Evolutionary conservation across 352 stramenopile species (phyloP).

Genomic region (Peronospora farinosa): DNA sequence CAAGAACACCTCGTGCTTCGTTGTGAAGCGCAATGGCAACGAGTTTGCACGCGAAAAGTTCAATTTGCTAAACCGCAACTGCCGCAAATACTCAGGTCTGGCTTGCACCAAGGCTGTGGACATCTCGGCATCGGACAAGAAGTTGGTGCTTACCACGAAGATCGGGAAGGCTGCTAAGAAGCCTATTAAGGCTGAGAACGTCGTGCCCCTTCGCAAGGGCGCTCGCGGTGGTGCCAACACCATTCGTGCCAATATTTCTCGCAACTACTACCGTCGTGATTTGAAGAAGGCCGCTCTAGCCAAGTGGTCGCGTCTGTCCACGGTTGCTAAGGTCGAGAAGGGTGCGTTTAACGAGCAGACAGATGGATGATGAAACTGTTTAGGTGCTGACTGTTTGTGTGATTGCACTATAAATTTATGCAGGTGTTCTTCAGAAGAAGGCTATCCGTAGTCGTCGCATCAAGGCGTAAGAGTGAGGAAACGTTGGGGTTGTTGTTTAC

Average conservation of each 20-base stretch:
- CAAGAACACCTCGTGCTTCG: conserved; percentile 94
- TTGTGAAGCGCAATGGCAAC: conserved; percentile 89
- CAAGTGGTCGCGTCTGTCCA: conserved; percentile 82
- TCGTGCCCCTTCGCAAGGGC: conserved; percentile 77
- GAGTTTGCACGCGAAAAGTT: conserved; percentile 92
- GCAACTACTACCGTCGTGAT: conserved; percentile 84
- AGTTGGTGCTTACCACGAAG: conserved; percentile 81
- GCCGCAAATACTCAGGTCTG: conserved; percentile 95
- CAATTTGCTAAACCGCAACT: conserved; percentile 94
- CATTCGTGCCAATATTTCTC: conserved; percentile 85
- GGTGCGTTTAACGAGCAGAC: conserved; percentile 28
- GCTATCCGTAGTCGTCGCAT: conserved; percentile 74
- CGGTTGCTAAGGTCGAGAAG: conserved; percentile 86
- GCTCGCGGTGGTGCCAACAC: conserved; percentile 76
- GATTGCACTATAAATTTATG: background rate
- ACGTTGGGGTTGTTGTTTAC: conserved; percentile 12
- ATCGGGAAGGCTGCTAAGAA: conserved; percentile 66
- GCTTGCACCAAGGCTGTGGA: conserved; percentile 91
- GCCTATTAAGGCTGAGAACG: conserved; percentile 65
- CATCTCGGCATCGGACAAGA: conserved; percentile 86
- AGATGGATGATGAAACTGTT: background rate
- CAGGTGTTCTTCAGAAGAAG: conserved; percentile 76
- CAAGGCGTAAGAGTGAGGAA: conserved; percentile 53
- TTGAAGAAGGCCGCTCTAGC: conserved; percentile 80
- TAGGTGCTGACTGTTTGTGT: conserved; percentile 2